A percentile compares a stretch with the other conserved stretches of the same genome.
Conservation (phyloP, 768 basidiomycete species). For the Trametes cinnabarina region DNA sequence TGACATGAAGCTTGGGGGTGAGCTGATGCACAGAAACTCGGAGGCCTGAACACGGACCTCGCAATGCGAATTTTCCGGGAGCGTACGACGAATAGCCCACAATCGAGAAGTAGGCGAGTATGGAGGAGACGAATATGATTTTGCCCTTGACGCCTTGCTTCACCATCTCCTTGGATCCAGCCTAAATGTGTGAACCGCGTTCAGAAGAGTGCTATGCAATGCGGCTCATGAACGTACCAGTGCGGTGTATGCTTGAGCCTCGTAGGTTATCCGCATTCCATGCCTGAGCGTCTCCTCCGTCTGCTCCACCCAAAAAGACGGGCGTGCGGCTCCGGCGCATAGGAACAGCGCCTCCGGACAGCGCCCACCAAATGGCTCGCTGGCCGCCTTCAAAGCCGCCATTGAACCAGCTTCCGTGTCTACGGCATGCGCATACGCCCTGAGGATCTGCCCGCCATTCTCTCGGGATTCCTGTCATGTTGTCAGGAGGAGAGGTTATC, state of each 20-base stretch:
- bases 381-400: slow-evolving; percentile 62
- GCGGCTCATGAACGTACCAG: slow-evolving; percentile 37
- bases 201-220: not conserved
- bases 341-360: slow-evolving; percentile 76
- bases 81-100: slow-evolving; percentile 78
- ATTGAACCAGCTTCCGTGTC: slow-evolving; percentile 49
- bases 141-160: slow-evolving; percentile 55
- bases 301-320: slow-evolving; percentile 75
- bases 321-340: slow-evolving; percentile 73
- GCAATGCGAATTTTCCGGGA: slow-evolving; percentile 81
- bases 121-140: slow-evolving; percentile 76
- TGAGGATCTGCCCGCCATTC: slow-evolving; percentile 57
- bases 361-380: slow-evolving; percentile 48
- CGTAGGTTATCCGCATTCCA: slow-evolving; percentile 59
- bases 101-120: slow-evolving; percentile 71
- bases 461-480: slow-evolving; percentile 35
- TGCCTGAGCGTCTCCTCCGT: slow-evolving; percentile 52
- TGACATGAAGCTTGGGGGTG: slow-evolving; percentile 26
- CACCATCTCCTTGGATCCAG: slow-evolving; percentile 64
- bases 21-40: not conserved
- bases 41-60: slow-evolving; percentile 48
- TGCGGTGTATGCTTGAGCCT: slow-evolving; percentile 52
- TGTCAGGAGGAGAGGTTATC: not conserved
- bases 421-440: slow-evolving; percentile 66
- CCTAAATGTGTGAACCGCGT: slow-evolving; percentile 38